These are phyloP conservation scores for Penicillium sp. DNA, from an alignment of 2,329 filamentous ascomycete genomes.

Conservation along the genomic window DNA sequence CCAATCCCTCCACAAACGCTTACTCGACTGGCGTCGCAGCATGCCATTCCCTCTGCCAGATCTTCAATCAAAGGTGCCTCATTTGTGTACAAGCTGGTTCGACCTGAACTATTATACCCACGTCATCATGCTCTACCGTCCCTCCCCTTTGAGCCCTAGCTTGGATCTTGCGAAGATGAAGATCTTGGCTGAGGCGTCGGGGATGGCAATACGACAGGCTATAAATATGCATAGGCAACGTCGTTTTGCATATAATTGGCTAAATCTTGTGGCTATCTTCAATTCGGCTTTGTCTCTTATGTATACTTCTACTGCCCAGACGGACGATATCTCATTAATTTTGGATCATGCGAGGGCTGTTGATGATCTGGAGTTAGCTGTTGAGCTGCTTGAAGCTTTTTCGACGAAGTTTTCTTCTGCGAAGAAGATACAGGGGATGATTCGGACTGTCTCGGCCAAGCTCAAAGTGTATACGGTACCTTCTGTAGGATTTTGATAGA, in stretches of 20 bases:
- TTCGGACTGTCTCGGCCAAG: constrained; percentile 11
- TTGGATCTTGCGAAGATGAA: constrained; percentile 39
- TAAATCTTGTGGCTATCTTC: constrained; percentile 45
- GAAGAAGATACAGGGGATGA: constrained; percentile 22
- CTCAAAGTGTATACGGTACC: constrained; percentile 4
- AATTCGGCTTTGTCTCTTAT: constrained; percentile 46
- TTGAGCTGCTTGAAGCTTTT: constrained; percentile 24
- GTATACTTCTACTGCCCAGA: constrained; percentile 45
- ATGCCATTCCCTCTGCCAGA: constrained; percentile 49
- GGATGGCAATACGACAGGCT: constrained; percentile 47
- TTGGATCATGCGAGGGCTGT: constrained; percentile 17
- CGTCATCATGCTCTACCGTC: constrained; percentile 47
- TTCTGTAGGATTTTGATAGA: background rate
- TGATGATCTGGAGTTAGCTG: constrained; percentile 21
- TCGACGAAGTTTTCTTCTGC: constrained; percentile 26
- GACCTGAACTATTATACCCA: constrained; percentile 53
- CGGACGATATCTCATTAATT: constrained; percentile 25
- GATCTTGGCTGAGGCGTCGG: constrained; percentile 41
- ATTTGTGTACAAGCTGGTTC: constrained; percentile 48
- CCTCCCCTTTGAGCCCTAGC: constrained; percentile 44
- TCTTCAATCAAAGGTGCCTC: constrained; percentile 42
- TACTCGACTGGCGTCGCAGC: constrained; percentile 47
- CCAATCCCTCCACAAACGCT: constrained; percentile 39
- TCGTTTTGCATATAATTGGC: constrained; percentile 46
- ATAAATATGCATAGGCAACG: constrained; percentile 40